phyloP scores from a whole-genome alignment of 2,329 filamentous ascomycete genomes.

The Esteya vermicola region DNA sequence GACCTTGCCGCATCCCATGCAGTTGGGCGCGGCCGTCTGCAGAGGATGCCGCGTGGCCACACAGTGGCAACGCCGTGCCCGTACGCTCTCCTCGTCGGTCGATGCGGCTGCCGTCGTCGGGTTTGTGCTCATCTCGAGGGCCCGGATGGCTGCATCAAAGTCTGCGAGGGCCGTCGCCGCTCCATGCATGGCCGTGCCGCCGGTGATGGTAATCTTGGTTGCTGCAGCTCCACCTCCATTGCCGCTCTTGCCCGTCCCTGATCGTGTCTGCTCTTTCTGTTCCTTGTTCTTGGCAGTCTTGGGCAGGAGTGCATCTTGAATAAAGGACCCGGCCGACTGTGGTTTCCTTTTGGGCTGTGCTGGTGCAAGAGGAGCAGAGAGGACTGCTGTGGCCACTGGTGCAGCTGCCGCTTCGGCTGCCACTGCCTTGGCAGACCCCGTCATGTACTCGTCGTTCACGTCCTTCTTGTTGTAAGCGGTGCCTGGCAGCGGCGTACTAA shows the following conservation, averaged over 20 bases:
- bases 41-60: constrained; percentile 79
- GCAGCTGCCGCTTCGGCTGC: constrained; percentile 28
- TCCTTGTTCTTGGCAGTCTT: constrained; percentile 45
- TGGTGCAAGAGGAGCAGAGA: neutral
- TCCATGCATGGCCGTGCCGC: constrained; percentile 71
- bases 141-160: constrained; percentile 68
- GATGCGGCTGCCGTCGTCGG: constrained; percentile 39
- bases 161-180: constrained; percentile 59
- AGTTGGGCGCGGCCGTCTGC: constrained; percentile 85
- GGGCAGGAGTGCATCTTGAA: constrained; percentile 52
- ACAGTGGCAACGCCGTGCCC: constrained; percentile 65
- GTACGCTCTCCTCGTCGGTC: constrained; percentile 28
- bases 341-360: constrained; percentile 26
- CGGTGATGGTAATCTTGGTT: constrained; percentile 54
- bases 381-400: neutral
- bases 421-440: constrained; percentile 26
- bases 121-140: constrained; percentile 85
- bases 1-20: constrained; percentile 82
- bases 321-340: constrained; percentile 62
- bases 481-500: constrained; percentile 50
- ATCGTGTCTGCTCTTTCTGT: neutral
- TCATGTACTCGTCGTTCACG: constrained; percentile 58
- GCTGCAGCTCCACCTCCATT: no score
- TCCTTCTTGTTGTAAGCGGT: constrained; percentile 62
- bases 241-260: neutral